A percentile compares a stretch with the other conserved stretches of the same genome.
These are phyloP conservation scores for Lactifluus volemus DNA, from an alignment of 768 basidiomycete genomes.

Conservation along the genomic window DNA sequence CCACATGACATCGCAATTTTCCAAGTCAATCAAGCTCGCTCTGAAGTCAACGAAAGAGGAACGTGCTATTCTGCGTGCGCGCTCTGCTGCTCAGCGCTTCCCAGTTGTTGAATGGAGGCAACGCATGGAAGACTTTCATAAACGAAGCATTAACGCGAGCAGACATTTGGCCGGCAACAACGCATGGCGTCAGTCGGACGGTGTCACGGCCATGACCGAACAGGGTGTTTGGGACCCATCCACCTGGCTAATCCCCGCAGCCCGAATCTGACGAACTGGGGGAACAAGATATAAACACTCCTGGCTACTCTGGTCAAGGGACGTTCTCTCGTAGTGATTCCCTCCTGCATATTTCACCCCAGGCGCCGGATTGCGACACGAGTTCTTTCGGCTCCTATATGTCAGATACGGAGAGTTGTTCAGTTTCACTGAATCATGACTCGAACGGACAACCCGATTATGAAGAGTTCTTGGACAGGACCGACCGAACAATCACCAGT, in stretches of 20 bases:
- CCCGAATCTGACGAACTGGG: constrained; percentile 59
- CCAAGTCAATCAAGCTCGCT: constrained; percentile 92
- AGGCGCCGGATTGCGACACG: constrained; percentile 24
- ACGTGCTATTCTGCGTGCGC: constrained; percentile 84
- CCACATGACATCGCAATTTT: constrained; percentile 91
- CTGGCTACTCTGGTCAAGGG: constrained; percentile 51
- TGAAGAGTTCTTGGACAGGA: constrained; percentile 52
- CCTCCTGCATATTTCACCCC: constrained; percentile 32
- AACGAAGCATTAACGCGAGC: constrained; percentile 67
- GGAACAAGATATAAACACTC: constrained; percentile 29
- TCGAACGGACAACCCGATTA: constrained; percentile 28
- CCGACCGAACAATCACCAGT: constrained; percentile 73
- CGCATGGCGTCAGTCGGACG: constrained; percentile 73
- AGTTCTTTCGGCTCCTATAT: constrained; percentile 34
- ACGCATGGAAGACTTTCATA: constrained; percentile 91
- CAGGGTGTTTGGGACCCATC: constrained; percentile 49
- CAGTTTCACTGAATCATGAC: constrained; percentile 36
- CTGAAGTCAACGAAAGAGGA: constrained; percentile 87
- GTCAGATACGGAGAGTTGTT: constrained; percentile 56
- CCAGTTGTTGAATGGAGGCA: constrained; percentile 98
- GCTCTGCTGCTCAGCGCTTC: constrained; percentile 93
- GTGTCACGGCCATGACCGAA: constrained; percentile 48
- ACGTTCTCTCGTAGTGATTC: constrained; percentile 38
- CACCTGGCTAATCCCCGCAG: constrained; percentile 54
- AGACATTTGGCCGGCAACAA: constrained; percentile 58